Evolutionary conservation across 306 rosid species (phyloP).

Genomic region (Cyclanthera cordifolia): DNA sequence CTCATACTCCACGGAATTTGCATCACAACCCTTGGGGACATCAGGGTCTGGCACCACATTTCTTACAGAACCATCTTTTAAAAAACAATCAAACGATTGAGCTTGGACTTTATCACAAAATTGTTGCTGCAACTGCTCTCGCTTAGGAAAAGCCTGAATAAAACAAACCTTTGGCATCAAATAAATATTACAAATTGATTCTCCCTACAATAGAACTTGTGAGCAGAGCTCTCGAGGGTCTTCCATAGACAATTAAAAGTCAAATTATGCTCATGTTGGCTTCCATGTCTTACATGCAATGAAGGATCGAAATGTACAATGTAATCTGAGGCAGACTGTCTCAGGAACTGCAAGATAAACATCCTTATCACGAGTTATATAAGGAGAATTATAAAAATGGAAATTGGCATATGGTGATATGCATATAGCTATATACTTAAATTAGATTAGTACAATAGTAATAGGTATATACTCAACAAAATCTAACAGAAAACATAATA

Average conservation of each 20-base stretch:
- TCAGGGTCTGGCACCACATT: constrained; percentile 83
- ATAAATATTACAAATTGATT: neutral
- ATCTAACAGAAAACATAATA: neutral
- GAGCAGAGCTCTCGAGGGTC: neutral
- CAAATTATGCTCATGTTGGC: neutral
- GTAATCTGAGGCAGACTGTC: constrained; percentile 70
- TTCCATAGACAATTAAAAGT: neutral
- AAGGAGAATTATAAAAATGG: constrained; percentile 7
- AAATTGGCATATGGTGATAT: neutral
- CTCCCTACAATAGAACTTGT: constrained; percentile 7
- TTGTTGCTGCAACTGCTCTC: constrained; percentile 71
- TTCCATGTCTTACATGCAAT: constrained; percentile 48
- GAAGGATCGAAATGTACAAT: constrained; percentile 57
- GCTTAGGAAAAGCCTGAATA: constrained; percentile 53
- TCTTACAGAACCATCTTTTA: constrained; percentile 42
- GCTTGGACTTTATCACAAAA: constrained; percentile 39
- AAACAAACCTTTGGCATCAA: constrained; percentile 8
- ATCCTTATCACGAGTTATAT: constrained; percentile 24
- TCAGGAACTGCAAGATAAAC: constrained; percentile 60
- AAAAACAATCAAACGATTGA: constrained; percentile 37
- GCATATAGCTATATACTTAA: neutral
- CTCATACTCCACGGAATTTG: constrained; percentile 66
- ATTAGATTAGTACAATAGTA: neutral
- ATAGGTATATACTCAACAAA: neutral
- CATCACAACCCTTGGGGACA: constrained; percentile 53